These are phyloP conservation scores for Crucibulum cyathiforme DNA, from an alignment of 1,284 basidiomycete species.

Conservation along the genomic window DNA sequence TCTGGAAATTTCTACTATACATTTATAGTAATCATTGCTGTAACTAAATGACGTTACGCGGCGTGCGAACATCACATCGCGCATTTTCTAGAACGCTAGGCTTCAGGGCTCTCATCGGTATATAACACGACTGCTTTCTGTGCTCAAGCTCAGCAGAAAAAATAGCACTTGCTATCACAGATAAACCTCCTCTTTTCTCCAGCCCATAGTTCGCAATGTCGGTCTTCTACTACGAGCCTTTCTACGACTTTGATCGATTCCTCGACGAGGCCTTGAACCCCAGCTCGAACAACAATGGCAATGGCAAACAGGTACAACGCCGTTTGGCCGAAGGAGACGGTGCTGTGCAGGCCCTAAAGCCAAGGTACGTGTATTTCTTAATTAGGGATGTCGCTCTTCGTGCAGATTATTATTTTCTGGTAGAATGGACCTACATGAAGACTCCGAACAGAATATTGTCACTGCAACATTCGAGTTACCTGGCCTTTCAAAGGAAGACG, in stretches of 20 bases:
- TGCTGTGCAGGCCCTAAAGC: not conserved
- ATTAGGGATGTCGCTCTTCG: not conserved
- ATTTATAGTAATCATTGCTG: no score
- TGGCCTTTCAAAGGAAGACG: not conserved
- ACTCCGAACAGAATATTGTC: not conserved
- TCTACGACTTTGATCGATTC: not conserved
- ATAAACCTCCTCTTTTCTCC: not conserved
- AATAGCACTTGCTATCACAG: not conserved
- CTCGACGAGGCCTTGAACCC: not conserved
- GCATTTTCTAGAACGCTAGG: no score
- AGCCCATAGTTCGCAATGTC: not conserved
- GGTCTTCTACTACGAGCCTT: not conserved
- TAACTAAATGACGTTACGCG: no score
- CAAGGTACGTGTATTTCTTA: not conserved
- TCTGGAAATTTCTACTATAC: no score
- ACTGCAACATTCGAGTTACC: not conserved
- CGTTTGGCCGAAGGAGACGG: not conserved
- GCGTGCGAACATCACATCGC: no score
- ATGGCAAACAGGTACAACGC: not conserved
- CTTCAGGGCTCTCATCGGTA: no score
- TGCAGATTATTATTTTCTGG: not conserved
- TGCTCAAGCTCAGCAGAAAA: not conserved
- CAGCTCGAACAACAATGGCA: not conserved
- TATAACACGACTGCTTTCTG: no score
- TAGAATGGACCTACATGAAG: not conserved